A percentile compares a stretch with the other conserved stretches of the same genome.
phyloP scores from a whole-genome alignment of 306 rosid species.

The Astragalus glycyphyllos region DNA sequence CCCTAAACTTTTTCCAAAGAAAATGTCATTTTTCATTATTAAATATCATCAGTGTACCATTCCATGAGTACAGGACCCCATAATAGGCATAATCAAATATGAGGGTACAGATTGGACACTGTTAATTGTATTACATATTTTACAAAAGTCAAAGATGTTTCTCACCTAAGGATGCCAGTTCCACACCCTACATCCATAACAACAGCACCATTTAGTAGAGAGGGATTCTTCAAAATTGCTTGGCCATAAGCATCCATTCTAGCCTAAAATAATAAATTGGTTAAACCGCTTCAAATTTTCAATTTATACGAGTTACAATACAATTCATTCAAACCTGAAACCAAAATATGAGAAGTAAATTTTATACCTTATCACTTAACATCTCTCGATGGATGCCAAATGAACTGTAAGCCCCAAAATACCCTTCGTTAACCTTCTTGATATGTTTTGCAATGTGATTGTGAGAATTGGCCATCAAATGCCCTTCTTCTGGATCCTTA shows the following conservation, averaged over 20 bases:
- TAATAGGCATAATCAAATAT: slow-evolving; percentile 18
- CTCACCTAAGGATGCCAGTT: slow-evolving; percentile 93
- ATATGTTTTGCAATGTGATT: slow-evolving; percentile 59
- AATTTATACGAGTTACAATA: slow-evolving; percentile 20
- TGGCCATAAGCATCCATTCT: slow-evolving; percentile 92
- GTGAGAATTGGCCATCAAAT: slow-evolving; percentile 49
- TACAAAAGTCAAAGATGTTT: slow-evolving; percentile 36
- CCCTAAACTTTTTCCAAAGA: not conserved
- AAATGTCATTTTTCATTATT: slow-evolving; percentile 19
- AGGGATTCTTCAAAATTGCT: slow-evolving; percentile 81
- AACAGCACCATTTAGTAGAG: slow-evolving; percentile 72
- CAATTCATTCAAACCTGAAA: slow-evolving; percentile 31
- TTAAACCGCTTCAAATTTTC: slow-evolving; percentile 12
- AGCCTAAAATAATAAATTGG: slow-evolving; percentile 55
- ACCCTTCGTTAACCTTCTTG: slow-evolving; percentile 74
- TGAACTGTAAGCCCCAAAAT: slow-evolving; percentile 91
- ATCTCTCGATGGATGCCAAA: slow-evolving; percentile 95
- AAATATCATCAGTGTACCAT: slow-evolving; percentile 7
- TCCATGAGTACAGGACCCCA: slow-evolving; percentile 9
- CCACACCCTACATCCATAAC: slow-evolving; percentile 98
- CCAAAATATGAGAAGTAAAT: slow-evolving; percentile 28
- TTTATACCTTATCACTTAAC: slow-evolving; percentile 86
- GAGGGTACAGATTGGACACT: not conserved
- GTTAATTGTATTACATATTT: not conserved
- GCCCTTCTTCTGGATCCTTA: slow-evolving; percentile 42